These are phyloP conservation scores for Jimgerdemannia lactiflua DNA, from an alignment of 192 early-diverging fungal genomes.

Conservation along the genomic window DNA sequence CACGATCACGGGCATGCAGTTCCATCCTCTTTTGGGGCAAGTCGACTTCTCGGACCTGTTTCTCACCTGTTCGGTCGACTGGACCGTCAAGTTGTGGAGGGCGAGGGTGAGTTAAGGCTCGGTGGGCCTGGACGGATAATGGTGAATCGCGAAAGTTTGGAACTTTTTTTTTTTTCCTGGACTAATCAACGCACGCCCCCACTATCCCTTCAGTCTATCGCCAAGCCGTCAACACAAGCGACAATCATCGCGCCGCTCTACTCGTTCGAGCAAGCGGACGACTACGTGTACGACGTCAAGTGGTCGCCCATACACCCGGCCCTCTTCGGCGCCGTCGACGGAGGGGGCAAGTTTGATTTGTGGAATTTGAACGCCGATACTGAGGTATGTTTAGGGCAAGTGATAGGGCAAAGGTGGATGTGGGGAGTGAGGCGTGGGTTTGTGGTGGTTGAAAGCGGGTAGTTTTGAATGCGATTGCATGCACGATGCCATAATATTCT, in stretches of 20 bases:
- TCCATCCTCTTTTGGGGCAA: constrained; percentile 84
- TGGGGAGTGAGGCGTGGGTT: neutral
- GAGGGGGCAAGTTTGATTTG: constrained; percentile 83
- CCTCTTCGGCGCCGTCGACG: constrained; percentile 89
- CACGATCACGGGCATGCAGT: constrained; percentile 83
- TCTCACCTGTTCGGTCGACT: constrained; percentile 90
- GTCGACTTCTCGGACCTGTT: constrained; percentile 90
- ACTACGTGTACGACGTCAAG: constrained; percentile 99
- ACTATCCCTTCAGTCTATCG: constrained; percentile 45
- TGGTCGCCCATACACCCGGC: too few species aligned
- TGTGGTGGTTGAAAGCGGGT: neutral
- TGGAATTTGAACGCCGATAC: constrained; percentile 93
- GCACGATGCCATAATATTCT: constrained; percentile 6
- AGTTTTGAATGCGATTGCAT: neutral
- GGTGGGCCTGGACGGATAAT: too few species aligned
- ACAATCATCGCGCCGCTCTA: constrained; percentile 62
- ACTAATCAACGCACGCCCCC: too few species aligned
- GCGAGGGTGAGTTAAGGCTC: constrained; percentile 42
- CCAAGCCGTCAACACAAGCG: constrained; percentile 45
- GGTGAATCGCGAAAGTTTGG: too few species aligned
- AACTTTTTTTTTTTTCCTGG: too few species aligned
- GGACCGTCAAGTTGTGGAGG: constrained; percentile 97
- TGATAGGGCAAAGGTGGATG: neutral
- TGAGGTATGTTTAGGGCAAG: constrained; percentile 42
- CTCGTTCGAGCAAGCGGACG: constrained; percentile 90